Evolutionary conservation across 345 rosid genomes (phyloP), one percentile per base, ranked within the genome.

Genomic region (Angophora floribunda): DNA sequence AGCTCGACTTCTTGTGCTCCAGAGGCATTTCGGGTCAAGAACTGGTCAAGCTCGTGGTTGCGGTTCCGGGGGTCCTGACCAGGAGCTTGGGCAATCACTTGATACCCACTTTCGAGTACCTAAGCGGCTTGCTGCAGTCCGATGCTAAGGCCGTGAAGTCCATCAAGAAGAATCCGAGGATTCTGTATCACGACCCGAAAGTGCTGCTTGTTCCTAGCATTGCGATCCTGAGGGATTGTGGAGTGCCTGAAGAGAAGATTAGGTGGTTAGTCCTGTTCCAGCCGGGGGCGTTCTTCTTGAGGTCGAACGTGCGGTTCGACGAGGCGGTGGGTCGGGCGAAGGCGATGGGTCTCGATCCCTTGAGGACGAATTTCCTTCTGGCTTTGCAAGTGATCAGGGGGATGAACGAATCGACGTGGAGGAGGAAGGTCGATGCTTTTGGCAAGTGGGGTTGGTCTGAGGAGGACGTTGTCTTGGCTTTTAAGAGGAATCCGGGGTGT

Each of bases 1-100:
- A 93, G 52, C 30, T 93, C 13, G 89, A 94, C 16, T 92, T 92
- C 67, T 52, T 94, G 44, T 16, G 16, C 49, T 94, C 94, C 16
- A 88, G 84, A 88, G 95, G 94, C 13, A 21, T 91, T 45, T 90
- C 94, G 52, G 52, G n/a, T 17, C 13, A 79, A 26, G 93, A 89
- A 1, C 30, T 92, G n/a, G 86, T 67, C 4, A 65, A 26, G 24
- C 61, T 90, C 41, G 49, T 91, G 11, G 16, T 44, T 52, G 24
- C 7, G 14, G 28, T n/a, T 78, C 90, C 92, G 2, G 4, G 36
- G 22, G 21, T 91, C 86, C 49, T 91, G 41, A 0, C 1, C n/a
- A 75, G 87, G 50, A 93, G 93, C 89, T 89, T 93, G 30, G 86
- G 90, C 59, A 24, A 87, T 2, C 90, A 88, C 1, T 80, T 91